Conservation (phyloP, 305 asterid species). For the Solanum hybrid region DNA sequence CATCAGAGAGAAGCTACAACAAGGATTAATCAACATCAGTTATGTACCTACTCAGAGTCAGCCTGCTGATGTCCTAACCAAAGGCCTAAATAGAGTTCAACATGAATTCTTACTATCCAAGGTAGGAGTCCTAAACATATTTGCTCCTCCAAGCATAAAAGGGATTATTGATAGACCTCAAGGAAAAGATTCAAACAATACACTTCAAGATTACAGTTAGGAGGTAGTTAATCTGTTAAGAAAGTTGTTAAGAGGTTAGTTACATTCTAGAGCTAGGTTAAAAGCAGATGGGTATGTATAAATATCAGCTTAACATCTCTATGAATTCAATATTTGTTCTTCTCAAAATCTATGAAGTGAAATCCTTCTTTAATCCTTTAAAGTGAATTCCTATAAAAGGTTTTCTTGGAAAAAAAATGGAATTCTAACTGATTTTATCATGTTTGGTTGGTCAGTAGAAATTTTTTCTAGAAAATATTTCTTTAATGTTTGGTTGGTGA, state of each 20-base stretch:
- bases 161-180: background rate
- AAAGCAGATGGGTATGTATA: background rate
- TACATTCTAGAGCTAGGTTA: background rate
- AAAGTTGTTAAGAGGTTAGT: background rate
- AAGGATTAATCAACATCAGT: background rate
- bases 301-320: too few relatives aligned
- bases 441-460: background rate
- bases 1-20: background rate
- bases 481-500: background rate
- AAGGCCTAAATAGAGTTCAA: background rate
- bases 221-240: background rate
- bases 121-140: background rate
- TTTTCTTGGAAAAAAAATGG: too few relatives aligned
- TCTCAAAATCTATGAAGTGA: too few relatives aligned
- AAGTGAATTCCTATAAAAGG: background rate
- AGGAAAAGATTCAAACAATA: too few relatives aligned
- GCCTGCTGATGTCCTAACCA: background rate
- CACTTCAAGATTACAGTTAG: background rate
- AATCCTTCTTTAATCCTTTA: background rate
- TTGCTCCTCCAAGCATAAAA: background rate
- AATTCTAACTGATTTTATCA: background rate
- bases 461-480: too few relatives aligned
- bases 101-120: background rate
- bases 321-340: too few relatives aligned
- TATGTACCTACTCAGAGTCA: background rate